A percentile compares a stretch with the other conserved stretches of the same genome.
These are phyloP conservation scores for Fomitopsis betulina DNA, from an alignment of 1,284 basidiomycete species.

Conservation along the genomic window DNA sequence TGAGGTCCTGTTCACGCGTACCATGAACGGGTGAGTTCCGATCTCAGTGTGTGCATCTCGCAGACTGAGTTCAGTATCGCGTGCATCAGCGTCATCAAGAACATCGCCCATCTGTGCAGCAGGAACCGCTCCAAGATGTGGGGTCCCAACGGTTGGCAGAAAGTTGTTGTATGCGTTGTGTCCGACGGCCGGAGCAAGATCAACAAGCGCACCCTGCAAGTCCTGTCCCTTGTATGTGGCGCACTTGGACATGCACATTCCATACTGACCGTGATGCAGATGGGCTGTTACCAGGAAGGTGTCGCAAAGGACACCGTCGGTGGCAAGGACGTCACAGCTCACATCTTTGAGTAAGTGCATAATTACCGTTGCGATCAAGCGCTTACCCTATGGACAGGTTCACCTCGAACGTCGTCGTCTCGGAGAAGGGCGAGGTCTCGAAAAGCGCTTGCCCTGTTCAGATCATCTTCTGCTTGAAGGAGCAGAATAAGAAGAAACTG, in stretches of 20 bases:
- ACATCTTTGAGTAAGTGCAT: conserved; percentile 78
- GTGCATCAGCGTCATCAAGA: conserved; percentile 77
- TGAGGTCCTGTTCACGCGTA: conserved; percentile 77
- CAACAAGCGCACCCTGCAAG: conserved; percentile 84
- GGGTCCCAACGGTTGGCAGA: conserved; percentile 94
- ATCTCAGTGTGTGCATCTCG: neutral
- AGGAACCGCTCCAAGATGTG: conserved; percentile 85
- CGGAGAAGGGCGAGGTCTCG: conserved; percentile 83
- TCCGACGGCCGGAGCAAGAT: conserved; percentile 90
- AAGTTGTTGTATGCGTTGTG: conserved; percentile 90
- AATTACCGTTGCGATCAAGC: neutral
- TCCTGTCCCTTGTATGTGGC: conserved; percentile 60
- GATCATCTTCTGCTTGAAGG: conserved; percentile 90
- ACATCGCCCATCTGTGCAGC: conserved; percentile 80
- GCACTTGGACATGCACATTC: neutral
- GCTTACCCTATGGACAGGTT: conserved; percentile 40
- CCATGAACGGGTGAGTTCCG: conserved; percentile 77
- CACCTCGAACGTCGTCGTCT: conserved; percentile 76
- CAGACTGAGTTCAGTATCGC: conserved; percentile 3
- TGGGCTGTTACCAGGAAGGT: conserved; percentile 97
- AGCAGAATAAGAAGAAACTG: conserved; percentile 94
- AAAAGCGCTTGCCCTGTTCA: conserved; percentile 85
- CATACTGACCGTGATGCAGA: conserved; percentile 36
- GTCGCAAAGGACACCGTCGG: conserved; percentile 91
- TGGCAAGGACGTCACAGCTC: conserved; percentile 90